These are phyloP conservation scores for Metschnikowia hibisci DNA, from an alignment of 805 yeast genomes.

Conservation along the genomic window DNA sequence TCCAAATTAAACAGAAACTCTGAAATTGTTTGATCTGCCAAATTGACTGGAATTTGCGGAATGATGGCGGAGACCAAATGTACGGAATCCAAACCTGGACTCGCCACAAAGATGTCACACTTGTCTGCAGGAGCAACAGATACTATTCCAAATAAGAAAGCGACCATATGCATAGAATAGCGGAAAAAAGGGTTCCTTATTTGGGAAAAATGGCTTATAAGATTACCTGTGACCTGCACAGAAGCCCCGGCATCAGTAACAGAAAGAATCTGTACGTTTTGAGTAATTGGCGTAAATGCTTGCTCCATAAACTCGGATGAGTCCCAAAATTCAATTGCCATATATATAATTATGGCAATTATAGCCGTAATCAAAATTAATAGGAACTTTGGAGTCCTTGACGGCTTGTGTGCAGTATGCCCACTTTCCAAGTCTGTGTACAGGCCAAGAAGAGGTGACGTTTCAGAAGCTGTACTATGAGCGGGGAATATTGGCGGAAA, in stretches of 20 bases:
- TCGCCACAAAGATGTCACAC: conserved; percentile 20
- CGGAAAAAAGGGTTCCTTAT: conserved; percentile 22
- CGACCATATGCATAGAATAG: conserved; percentile 19
- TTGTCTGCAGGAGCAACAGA: conserved; percentile 20
- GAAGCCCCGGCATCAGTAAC: conserved; percentile 25
- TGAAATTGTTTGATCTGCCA: conserved; percentile 20
- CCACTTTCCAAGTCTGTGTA: conserved; percentile 5
- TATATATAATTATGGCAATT: neutral
- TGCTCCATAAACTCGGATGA: conserved; percentile 14
- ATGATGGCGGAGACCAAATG: conserved; percentile 26
- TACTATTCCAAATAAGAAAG: conserved; percentile 23
- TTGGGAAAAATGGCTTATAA: conserved; percentile 27
- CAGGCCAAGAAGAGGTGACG: conserved; percentile 6
- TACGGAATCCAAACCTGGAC: conserved; percentile 8
- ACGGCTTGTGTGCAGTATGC: neutral
- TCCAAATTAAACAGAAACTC: conserved; percentile 23
- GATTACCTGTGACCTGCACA: conserved; percentile 25
- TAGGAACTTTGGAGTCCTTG: neutral
- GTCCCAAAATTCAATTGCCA: neutral
- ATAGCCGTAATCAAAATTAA: neutral
- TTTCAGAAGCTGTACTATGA: neutral
- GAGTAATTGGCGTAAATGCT: conserved; percentile 23
- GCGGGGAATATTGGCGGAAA: neutral
- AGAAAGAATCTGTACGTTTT: conserved; percentile 21
- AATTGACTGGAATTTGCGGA: conserved; percentile 23